Base-by-base conservation (phyloP, 2,329 filamentous ascomycete species). In the Xylariales sp. region DNA sequence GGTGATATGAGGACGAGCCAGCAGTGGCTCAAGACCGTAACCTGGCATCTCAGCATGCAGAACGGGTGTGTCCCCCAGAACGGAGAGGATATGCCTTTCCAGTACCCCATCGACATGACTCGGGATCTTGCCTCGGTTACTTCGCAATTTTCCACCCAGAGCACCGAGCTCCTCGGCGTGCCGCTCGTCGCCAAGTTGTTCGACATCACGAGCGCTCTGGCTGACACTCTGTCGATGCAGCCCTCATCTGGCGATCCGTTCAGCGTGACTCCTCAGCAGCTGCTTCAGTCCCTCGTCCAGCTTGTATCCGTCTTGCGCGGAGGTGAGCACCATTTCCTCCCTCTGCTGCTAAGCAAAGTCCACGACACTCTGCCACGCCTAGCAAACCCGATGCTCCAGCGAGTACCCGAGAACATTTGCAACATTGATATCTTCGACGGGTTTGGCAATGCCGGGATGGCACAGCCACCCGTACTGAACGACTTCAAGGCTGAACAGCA, bases 181-280 rank as follows among this genome's bases (percentile, higher is more conserved):
- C 84, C 84, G 18, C 59, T 94, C 60, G 84, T 93, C 43, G 86
- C 90, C 55, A 91, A 91, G 56, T 65, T 95, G 11, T 77, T 93
- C 50, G 84, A 90, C 48, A 76, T 90, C 24, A 80, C 85, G 11
- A 84, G 76, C 56, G 80, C 81, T 13, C 69, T 93, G 44, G 83
- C 76, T 6, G 85, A 91, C 46, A 81, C 87, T 16, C 78, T 95
- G 39, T 73, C 81, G 7, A 69, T 81, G 35, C 77, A 81, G 34
- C 76, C 78, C 1, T 63, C 76, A 0, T 72, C 77, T 4, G 67
- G 76, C 3, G 72, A 77, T 27, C 75, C 77, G 1, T 88, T 87
- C 54, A 69, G 74, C 16, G 59, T 76, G 25, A 80, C 82, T 0
- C 85, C 87, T 4, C 80, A 80, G 24, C 85, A 91, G 51, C 81